Percentiles rank a stretch among this genome's conserved stretches.
phyloP scores from a whole-genome alignment of 2,329 filamentous ascomycete genomes.

The Colletotrichum orbiculare region DNA sequence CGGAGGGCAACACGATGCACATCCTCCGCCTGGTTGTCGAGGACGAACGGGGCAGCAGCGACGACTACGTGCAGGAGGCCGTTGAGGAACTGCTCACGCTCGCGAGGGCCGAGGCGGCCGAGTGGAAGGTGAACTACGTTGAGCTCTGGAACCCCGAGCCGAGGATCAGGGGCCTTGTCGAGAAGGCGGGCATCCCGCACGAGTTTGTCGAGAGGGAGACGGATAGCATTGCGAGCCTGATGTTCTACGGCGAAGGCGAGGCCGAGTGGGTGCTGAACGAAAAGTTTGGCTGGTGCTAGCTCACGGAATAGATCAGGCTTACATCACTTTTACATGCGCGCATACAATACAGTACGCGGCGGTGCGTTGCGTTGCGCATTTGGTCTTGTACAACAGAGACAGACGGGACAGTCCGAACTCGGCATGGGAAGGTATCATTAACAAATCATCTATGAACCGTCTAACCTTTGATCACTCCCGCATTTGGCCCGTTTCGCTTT shows the following conservation, averaged over 20 bases:
- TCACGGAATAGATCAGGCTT: too few species aligned
- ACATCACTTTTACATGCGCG: too few species aligned
- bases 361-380: slow-evolving; percentile 1
- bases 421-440: slow-evolving; percentile 39
- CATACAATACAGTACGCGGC: too few species aligned
- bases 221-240: slow-evolving; percentile 77
- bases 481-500: slow-evolving; percentile 29
- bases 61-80: slow-evolving; percentile 59
- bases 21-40: slow-evolving; percentile 77
- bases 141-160: slow-evolving; percentile 86
- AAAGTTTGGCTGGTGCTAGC: slow-evolving; percentile 81
- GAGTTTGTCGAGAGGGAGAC: slow-evolving; percentile 66
- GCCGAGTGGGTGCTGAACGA: slow-evolving; percentile 81
- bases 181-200: slow-evolving; percentile 59
- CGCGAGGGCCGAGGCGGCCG: slow-evolving; percentile 76
- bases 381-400: slow-evolving; percentile 4
- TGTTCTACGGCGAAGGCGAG: slow-evolving; percentile 73
- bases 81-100: slow-evolving; percentile 72
- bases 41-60: slow-evolving; percentile 52
- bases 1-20: slow-evolving; percentile 74
- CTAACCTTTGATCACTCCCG: slow-evolving; percentile 34
- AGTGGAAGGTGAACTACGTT: slow-evolving; percentile 77
- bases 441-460: slow-evolving; percentile 38
- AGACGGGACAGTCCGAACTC: slow-evolving; percentile 11
- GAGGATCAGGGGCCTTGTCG: slow-evolving; percentile 59